Percentiles rank a stretch among this genome's conserved stretches.
Conservation (phyloP, 768 basidiomycete genomes). For the Psilocybe sp. region DNA sequence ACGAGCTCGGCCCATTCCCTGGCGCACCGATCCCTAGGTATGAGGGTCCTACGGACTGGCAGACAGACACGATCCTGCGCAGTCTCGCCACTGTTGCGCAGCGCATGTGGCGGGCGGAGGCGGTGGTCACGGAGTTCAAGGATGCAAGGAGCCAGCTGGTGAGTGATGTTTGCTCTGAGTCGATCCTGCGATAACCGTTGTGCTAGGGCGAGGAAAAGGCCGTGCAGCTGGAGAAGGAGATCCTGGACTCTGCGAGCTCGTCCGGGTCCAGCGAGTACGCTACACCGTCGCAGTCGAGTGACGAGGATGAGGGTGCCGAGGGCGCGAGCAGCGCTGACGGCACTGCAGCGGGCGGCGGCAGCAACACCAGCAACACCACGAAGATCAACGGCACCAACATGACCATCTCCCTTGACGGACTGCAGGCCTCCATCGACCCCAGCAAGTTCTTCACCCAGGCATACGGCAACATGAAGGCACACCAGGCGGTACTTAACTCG, state of each 20-base stretch:
- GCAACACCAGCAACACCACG: conserved; percentile 2
- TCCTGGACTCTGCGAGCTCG: neutral
- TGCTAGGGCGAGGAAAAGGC: conserved; percentile 12
- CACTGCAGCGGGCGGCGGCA: conserved; percentile 5
- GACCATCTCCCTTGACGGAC: conserved; percentile 50
- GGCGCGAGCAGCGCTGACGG: conserved; percentile 7
- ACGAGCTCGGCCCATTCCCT: conserved; percentile 50
- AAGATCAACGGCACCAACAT: conserved; percentile 24
- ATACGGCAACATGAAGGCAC: conserved; percentile 15
- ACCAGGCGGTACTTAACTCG: neutral
- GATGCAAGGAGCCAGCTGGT: conserved; percentile 17
- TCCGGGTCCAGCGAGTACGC: no score
- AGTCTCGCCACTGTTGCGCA: conserved; percentile 48
- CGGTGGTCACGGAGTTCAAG: conserved; percentile 36
- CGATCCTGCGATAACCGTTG: neutral
- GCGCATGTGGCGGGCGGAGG: conserved; percentile 58
- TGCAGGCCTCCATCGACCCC: conserved; percentile 36
- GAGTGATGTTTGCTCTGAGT: neutral
- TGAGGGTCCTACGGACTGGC: conserved; percentile 53
- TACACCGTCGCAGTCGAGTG: neutral
- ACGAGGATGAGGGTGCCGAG: conserved; percentile 5
- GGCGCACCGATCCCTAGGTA: conserved; percentile 51
- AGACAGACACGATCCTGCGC: conserved; percentile 55
- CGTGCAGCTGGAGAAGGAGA: conserved; percentile 9
- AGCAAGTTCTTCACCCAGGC: conserved; percentile 27